Percentiles rank a stretch among this genome's conserved stretches.
Evolutionary conservation across 257 asterid genomes (phyloP).

Genomic region (Nicotiana obtusifolia): DNA sequence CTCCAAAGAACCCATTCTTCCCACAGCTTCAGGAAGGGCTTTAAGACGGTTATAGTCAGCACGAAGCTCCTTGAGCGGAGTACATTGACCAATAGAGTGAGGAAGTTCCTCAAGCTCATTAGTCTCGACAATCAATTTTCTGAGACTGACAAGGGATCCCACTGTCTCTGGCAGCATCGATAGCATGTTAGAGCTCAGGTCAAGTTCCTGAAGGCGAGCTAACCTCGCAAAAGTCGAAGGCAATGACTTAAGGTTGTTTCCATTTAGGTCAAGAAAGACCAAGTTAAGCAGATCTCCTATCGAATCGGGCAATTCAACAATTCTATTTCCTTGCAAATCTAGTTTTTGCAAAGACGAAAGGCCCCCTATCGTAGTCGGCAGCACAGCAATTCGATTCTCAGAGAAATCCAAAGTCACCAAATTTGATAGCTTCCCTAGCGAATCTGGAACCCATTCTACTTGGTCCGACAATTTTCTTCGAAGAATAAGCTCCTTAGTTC

Average conservation of each 20-base stretch:
- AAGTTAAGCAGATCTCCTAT: constrained; percentile 71
- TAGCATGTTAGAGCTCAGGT: constrained; percentile 72
- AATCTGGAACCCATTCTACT: constrained; percentile 70
- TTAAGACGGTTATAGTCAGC: constrained; percentile 78
- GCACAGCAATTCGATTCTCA: constrained; percentile 7
- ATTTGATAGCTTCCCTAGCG: constrained; percentile 19
- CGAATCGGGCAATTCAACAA: constrained; percentile 58
- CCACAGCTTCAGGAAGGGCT: constrained; percentile 94
- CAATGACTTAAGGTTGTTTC: constrained; percentile 59
- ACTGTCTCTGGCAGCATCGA: constrained; percentile 58
- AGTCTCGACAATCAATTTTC: constrained; percentile 54
- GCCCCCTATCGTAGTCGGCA: constrained; percentile 12
- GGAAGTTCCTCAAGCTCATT: constrained; percentile 79
- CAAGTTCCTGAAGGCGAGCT: constrained; percentile 60
- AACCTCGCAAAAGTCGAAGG: constrained; percentile 51
- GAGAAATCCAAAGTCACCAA: constrained; percentile 14
- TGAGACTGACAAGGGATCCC: constrained; percentile 65
- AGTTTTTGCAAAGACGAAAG: constrained; percentile 10
- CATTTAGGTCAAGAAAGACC: constrained; percentile 60
- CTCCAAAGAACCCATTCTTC: constrained; percentile 61
- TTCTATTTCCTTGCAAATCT: constrained; percentile 43
- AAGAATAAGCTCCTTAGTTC: constrained; percentile 54
- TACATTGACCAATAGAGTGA: constrained; percentile 66
- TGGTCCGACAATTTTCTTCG: constrained; percentile 63
- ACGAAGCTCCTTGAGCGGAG: constrained; percentile 56